Base-by-base conservation (phyloP, 495 filamentous ascomycete species). In the Aspergillus avenaceus region DNA sequence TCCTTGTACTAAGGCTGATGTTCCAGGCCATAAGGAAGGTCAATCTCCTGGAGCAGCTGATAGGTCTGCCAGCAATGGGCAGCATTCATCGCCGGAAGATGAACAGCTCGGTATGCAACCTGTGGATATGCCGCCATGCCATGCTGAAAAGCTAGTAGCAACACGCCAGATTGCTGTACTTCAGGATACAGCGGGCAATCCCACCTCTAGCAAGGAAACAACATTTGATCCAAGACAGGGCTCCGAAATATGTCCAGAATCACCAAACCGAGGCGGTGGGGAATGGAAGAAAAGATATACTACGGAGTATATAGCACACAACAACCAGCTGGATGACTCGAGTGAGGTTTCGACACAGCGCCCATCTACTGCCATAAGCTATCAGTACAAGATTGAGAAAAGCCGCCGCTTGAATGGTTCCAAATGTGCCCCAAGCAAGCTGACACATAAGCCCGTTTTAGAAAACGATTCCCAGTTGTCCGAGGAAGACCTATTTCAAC, bases 401-500 rank as follows among this genome's bases (percentile, higher is more conserved):
- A 34, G 47, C 44, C 58, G 55, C 0, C 56, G 47, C 12, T 27
- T 51, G 24, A 41, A 50, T 16, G 54, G 37, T 23, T 61, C 52
- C 27, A 41, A 22, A 22, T 16, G 12, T 8, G 8, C 29, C n/a
- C 5, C 26, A 8, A 56, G 47, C n/a, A 28, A 34, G 5, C 24
- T 42, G 8, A 19, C 47, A 6, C 9, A 14, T 19, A 16, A 14
- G 23, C 9, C n/a, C 8, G 14, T 42, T 16, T 41, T 18, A 9
- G 29, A 42, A 16, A 28, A 24, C 4, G 19, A 21, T 18, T 37
- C 47, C n/a, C 50, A 60, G 7, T 38, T 67, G 0, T 60, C 57
- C 8, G 71, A 74, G 47, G 62, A 72, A 19, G 55, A 58, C 16
- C 46, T 72, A 9, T 72, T 74, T 27, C 61, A 70, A 26, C 59